Conservation (phyloP, 1,284 basidiomycete genomes). For the Moesziomyces aphidis region DNA sequence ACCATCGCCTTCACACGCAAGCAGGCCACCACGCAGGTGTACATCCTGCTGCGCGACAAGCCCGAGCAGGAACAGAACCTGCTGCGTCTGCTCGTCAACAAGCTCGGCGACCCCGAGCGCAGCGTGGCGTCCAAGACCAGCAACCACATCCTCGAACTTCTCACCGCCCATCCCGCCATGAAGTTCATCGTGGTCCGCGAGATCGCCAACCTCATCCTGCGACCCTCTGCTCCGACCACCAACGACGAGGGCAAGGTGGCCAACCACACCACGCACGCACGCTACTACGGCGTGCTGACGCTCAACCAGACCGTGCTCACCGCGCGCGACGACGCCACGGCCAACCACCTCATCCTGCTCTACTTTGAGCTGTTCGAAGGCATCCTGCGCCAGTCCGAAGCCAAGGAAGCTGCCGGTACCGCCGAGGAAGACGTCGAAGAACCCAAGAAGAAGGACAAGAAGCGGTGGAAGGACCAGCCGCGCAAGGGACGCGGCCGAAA, state of each 20-base stretch:
- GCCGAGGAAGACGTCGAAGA: conserved; percentile 43
- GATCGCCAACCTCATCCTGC: conserved; percentile 82
- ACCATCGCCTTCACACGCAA: conserved; percentile 88
- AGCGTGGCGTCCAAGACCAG: conserved; percentile 89
- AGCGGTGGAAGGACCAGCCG: conserved; percentile 65
- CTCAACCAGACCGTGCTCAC: conserved; percentile 92
- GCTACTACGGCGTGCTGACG: conserved; percentile 92
- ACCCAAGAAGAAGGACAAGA: conserved; percentile 66
- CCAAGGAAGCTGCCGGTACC: conserved; percentile 53
- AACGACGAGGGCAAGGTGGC: conserved; percentile 19
- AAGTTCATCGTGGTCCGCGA: conserved; percentile 90
- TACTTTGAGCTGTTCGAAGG: conserved; percentile 97
- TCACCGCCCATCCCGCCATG: conserved; percentile 94
- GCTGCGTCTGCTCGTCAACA: conserved; percentile 90
- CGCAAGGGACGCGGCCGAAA: conserved; percentile 66
- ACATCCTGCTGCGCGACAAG: conserved; percentile 84
- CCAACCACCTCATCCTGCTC: conserved; percentile 84
- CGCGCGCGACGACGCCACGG: conserved; percentile 76
- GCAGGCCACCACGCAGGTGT: conserved; percentile 77
- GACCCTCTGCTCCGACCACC: conserved; percentile 62
- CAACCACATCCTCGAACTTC: conserved; percentile 86
- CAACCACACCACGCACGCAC: conserved; percentile 73
- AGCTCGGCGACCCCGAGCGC: conserved; percentile 83
- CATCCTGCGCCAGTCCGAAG: conserved; percentile 65
- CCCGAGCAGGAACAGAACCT: conserved; percentile 98